Conservation (phyloP, 768 basidiomycete species). For the Pleurotus tuoliensis region DNA sequence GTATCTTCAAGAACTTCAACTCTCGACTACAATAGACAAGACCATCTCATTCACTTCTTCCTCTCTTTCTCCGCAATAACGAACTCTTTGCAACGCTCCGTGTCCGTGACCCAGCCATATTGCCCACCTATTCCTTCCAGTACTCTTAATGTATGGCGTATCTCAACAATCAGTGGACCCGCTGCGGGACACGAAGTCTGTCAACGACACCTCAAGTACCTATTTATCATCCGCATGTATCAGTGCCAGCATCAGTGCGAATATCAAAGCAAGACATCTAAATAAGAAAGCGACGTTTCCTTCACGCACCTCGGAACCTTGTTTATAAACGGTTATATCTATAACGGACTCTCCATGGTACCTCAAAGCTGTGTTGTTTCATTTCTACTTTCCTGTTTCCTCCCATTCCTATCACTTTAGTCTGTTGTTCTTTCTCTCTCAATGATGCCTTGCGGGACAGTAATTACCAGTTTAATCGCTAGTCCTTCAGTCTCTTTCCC, state of each 20-base stretch:
- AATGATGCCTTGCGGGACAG: too few relatives aligned
- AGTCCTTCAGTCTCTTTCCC: too few relatives aligned
- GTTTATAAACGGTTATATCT: neutral
- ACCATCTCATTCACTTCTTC: neutral
- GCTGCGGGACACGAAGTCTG: neutral
- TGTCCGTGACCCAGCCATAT: neutral
- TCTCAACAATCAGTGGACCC: neutral
- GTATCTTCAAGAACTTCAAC: neutral
- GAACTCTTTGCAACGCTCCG: neutral
- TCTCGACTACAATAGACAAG: neutral
- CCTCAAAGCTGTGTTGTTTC: neutral
- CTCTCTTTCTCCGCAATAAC: neutral
- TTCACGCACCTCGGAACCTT: slow-evolving; percentile 6
- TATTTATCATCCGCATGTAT: neutral
- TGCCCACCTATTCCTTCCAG: neutral
- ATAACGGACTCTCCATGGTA: neutral
- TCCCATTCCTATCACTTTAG: neutral
- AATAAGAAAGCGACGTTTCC: slow-evolving; percentile 5
- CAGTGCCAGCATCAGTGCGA: neutral
- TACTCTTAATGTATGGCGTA: neutral
- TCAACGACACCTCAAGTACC: neutral
- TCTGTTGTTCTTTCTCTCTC: neutral
- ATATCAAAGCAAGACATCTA: neutral
- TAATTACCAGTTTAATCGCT: too few relatives aligned
- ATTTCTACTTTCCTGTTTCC: neutral